Base-by-base conservation (phyloP, 345 rosid genomes). In the Rhizophora mangle region DNA sequence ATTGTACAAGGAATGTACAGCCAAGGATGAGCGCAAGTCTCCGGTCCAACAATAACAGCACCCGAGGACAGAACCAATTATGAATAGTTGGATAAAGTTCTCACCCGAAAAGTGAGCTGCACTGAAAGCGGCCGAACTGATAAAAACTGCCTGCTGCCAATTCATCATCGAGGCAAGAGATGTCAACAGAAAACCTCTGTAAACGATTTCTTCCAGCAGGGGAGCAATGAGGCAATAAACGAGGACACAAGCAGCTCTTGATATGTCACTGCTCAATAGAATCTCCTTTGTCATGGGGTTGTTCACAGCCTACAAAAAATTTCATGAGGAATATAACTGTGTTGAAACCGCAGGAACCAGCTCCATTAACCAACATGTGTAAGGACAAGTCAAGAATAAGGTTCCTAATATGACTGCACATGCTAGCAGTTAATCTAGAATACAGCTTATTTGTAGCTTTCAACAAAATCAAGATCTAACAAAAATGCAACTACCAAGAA, bases 11-110 rank as follows among this genome's bases (percentile, higher is more conserved):
- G 93, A 85, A 81, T 91, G 97, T 47, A 88, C 68, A 9, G 77
- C 47, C 69, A 94, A 70, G 64, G 97, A 77, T 19, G 96, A 82
- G 5, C 65, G 74, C 65, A 94, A 73, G 77, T 87, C 86, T 57
- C 93, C 90, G 13, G 88, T 78, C 97, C 98, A 87, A 80, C 86
- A 80, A 71, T 94, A 94, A 29, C 84, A 84, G 75, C 82, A 76
- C 57, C 97, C 91, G 0, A 93, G 83, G 36, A 86, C 78, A 49
- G 87, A 85, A 2, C 97, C 97, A 54, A 91, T 82, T 73, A 85
- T 68, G 72, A 88, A 85, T 73, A 93, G 63, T 64, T 93, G 96
- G 43, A 88, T 3, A 51, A 77, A 81, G 73, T 85, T 84, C 68
- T 88, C 89, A 15, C 83, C 80, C 2, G 96, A 91, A 51, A 93